These are phyloP conservation scores for Diphasiastrum complanatum DNA, from an alignment of 83 land plant genomes.

Conservation along the genomic window DNA sequence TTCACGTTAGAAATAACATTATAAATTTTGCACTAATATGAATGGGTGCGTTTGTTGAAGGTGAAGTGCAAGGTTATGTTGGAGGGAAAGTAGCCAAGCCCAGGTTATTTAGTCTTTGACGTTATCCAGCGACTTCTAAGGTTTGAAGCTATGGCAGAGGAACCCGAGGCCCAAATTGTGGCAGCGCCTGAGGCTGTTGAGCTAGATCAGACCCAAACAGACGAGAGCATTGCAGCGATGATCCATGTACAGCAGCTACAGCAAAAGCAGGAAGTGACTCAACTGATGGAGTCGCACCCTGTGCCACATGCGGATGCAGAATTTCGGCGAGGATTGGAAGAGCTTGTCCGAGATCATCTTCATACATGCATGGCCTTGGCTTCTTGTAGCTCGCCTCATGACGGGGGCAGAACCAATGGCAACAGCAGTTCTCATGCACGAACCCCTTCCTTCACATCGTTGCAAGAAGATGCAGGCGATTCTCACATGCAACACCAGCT, in stretches of 20 bases:
- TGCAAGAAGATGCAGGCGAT: neutral
- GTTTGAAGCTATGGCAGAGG: too few relatives aligned
- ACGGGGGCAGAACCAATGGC: constrained; percentile 15
- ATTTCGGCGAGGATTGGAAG: constrained; percentile 70
- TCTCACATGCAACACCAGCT: neutral
- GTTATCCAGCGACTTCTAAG: too few relatives aligned
- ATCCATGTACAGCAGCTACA: constrained; percentile 52
- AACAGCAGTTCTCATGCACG: constrained; percentile 25
- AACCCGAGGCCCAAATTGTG: too few relatives aligned
- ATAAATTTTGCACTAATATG: too few relatives aligned
- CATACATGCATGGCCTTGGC: constrained; percentile 68
- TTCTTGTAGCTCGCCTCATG: constrained; percentile 50
- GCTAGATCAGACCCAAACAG: constrained; percentile 11
- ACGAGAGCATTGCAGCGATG: constrained; percentile 30
- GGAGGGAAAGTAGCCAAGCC: too few relatives aligned
- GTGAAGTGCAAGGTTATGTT: too few relatives aligned
- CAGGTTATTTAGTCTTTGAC: too few relatives aligned
- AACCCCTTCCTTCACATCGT: too few relatives aligned
- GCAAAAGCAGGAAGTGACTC: constrained; percentile 50
- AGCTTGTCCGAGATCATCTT: constrained; percentile 66
- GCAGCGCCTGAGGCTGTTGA: too few relatives aligned
- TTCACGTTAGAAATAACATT: too few relatives aligned
- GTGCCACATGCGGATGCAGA: constrained; percentile 43
- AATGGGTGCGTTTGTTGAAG: too few relatives aligned
- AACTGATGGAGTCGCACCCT: constrained; percentile 28